A percentile compares a stretch with the other conserved stretches of the same genome.
Conservation (phyloP, 2,329 filamentous ascomycete genomes). For the Neoarthrinium moseri region DNA sequence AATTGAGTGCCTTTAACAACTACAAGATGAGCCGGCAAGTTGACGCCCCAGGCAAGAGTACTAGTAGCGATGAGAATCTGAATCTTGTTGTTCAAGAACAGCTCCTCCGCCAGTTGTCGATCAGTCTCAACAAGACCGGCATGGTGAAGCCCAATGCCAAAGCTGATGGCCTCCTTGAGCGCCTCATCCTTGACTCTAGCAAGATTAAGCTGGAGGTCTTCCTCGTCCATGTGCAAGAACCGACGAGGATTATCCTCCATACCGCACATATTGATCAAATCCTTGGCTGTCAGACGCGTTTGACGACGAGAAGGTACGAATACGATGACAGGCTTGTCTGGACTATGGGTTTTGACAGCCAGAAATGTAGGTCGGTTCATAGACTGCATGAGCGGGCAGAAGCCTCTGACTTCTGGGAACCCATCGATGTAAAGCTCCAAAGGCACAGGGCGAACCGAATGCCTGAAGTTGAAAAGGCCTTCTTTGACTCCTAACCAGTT, state of each 20-base stretch:
- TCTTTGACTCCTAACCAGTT: conserved; percentile 98
- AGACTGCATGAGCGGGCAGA: conserved; percentile 97
- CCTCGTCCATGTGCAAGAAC: conserved; percentile 92
- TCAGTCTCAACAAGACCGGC: conserved; percentile 95
- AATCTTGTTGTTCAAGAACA: conserved; percentile 97
- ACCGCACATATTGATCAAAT: conserved; percentile 94
- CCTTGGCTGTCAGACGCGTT: conserved; percentile 91
- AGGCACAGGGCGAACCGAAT: conserved; percentile 94
- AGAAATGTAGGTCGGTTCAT: conserved; percentile 98
- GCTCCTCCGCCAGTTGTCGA: conserved; percentile 84
- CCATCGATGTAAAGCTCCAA: conserved; percentile 97
- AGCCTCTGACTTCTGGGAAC: conserved; percentile 91
- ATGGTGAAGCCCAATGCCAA: conserved; percentile 96
- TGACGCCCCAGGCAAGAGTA: conserved; percentile 97
- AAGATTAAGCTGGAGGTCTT: conserved; percentile 87
- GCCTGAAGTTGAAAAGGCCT: conserved; percentile 93
- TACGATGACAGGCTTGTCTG: conserved; percentile 95
- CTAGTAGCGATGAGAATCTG: conserved; percentile 95
- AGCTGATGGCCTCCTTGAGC: conserved; percentile 88
- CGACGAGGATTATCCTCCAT: conserved; percentile 97
- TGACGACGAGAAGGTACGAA: conserved; percentile 95
- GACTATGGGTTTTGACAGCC: conserved; percentile 94
- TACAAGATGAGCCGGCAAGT: conserved; percentile 92
- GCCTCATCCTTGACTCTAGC: conserved; percentile 89
- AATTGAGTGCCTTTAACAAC: conserved; percentile 98